Evolutionary conservation across 2,329 filamentous ascomycete genomes (phyloP), one percentile per base, ranked within the genome.

Genomic region (Calonectria montana): DNA sequence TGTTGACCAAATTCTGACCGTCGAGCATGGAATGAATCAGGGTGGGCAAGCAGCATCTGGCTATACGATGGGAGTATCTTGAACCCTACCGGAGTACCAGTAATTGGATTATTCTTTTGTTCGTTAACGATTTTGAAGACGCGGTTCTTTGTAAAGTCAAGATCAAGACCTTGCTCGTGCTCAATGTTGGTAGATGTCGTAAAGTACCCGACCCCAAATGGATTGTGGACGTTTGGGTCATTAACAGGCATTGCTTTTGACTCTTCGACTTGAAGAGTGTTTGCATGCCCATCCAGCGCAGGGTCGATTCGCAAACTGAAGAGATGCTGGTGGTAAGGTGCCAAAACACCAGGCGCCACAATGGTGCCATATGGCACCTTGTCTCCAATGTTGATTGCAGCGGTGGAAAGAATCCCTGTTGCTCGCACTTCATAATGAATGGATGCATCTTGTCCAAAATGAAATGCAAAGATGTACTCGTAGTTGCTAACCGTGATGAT

Each of bases 301-400:
- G 91, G 90, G 75, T 94, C 91, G n/a, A 93, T 88, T 0, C 91
- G 87, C 35, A 91, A 80, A n/a, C 85, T 88, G 78, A 94, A 93
- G 43, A 94, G 86, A 80, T 94, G 91, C 77, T 94, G 92, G 71
- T 94, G 91, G 78, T 93, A 91, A 25, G 91, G 90, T 0, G 91
- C 92, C 6, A 93, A 80, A 0, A 90, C 89, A 0, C 91, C 91
- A 0, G 89, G 88, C 0, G 87, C 86, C 3, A 94, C 91, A 3
- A 92, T 85, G 41, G 89, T 93, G 4, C 90, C 90, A 76, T 88
- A 92, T 0, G 82, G 83, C 21, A 81, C 88, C 64, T 65, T 64
- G 0, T 90, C 88, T 59, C 90, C 90, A 68, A 90, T 86, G 70
- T 83, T 87, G 5, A 87, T 85, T 37, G 91, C 88, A 21, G 71